These are phyloP conservation scores for Globisporangium cystogenes DNA, from an alignment of 352 stramenopile species.

Conservation along the genomic window DNA sequence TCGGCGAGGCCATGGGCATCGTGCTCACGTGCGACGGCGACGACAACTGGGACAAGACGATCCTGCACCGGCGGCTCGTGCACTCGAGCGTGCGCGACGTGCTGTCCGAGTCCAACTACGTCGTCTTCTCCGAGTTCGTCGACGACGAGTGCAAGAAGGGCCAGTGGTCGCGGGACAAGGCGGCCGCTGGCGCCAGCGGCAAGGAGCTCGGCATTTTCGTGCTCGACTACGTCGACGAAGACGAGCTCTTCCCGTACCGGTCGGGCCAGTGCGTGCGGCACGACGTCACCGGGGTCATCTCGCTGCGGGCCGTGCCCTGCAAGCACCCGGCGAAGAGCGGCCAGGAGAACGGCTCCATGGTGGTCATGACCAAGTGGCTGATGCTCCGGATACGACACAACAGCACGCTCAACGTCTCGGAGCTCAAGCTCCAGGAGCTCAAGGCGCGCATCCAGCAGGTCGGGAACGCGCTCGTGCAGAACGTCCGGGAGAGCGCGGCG, in stretches of 20 bases:
- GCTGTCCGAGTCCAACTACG: conserved; percentile 16
- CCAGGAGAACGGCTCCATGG: not conserved
- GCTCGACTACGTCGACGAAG: conserved; percentile 23
- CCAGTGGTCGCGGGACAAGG: conserved; percentile 5
- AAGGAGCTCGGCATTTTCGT: conserved; percentile 20
- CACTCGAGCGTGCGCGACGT: conserved; percentile 14
- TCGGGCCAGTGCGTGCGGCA: conserved; percentile 22
- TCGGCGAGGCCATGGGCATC: conserved; percentile 8
- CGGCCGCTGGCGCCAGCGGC: not conserved
- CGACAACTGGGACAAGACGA: conserved; percentile 18
- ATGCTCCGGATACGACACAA: conserved; percentile 16
- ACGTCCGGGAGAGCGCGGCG: not conserved
- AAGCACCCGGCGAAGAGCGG: conserved; percentile 1
- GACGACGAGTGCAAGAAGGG: conserved; percentile 4
- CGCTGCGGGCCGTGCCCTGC: conserved; percentile 8
- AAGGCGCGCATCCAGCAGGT: conserved; percentile 7
- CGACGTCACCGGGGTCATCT: conserved; percentile 18
- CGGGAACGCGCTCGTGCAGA: conserved; percentile 7
- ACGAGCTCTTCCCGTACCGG: conserved; percentile 33
- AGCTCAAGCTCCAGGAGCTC: conserved; percentile 11
- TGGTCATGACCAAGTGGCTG: conserved; percentile 16
- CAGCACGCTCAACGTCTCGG: conserved; percentile 6
- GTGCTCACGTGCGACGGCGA: conserved; percentile 15
- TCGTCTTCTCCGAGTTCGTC: conserved; percentile 14
- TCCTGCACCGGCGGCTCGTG: conserved; percentile 14